Evolutionary conservation across 805 yeast species (phyloP), one percentile per base, ranked within the genome.

Genomic region (Zygotorulaspora danielsina): DNA sequence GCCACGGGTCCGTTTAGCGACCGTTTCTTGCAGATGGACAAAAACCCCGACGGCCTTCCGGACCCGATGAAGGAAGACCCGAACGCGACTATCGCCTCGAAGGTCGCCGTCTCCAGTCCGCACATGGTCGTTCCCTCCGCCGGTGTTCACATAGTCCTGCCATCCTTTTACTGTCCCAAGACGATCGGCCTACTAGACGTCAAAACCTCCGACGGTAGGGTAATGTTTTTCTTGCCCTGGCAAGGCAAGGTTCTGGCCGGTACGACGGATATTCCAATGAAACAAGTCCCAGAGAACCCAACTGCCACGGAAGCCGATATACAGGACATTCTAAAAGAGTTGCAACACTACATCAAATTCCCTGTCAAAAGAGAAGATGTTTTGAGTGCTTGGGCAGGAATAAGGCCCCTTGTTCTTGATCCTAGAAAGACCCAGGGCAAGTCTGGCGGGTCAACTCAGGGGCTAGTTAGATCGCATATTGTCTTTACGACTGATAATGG

Each of bases 1-100:
- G 96, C 97, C 24, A 89, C 97, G 32, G 97, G 97, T 39, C 97
- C 97, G 37, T 84, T 80, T 65, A 78, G 90, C 46, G 97, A 89
- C 65, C 70, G 72, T 32, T 69, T 89, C 44, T 75, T 94, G 58
- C 86, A 86, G 57, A 84, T 89, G 90, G 96, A 89, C 64, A 75
- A 79, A 32, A 76, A 75, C 57, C 73, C 79, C 21, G 64, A 70
- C 45, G 89, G 89, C 19, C 57, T 75, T 52, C 79, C 88, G 22
- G 81, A 83, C 17, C 65, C 67, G 32, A 66, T 64, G 41, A 39
- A 36, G 16, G 42, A 41, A 22, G 29, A 38, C 20, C 47, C 49
- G 10, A 39, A 50, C 46, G 45, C 50, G 10, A 45, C 59, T 7
- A 43, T 52, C 25, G 56, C 63, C 17, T 51, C 61, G 10, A 59